A percentile compares a stretch with the other conserved stretches of the same genome.
phyloP scores from a whole-genome alignment of 176 grass and related monocot genomes.

The Canna indica region DNA sequence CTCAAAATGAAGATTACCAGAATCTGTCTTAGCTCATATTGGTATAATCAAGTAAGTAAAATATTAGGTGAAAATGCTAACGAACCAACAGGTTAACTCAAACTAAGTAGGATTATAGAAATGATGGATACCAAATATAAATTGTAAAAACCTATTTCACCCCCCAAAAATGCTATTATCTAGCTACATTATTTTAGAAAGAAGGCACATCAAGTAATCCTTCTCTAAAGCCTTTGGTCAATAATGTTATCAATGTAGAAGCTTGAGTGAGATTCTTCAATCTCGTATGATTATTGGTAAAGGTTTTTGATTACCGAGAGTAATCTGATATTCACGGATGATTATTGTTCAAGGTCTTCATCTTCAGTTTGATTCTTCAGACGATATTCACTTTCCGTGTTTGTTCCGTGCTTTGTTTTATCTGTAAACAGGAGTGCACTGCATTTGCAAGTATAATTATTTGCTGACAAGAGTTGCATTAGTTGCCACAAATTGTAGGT shows the following conservation, averaged over 20 bases:
- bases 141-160: neutral
- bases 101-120: no score
- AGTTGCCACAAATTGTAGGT: no score
- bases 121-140: no score
- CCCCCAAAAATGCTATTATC: neutral
- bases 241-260: neutral
- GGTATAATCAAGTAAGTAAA: neutral
- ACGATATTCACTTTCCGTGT: no score
- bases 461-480: no score
- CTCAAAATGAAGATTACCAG: neutral
- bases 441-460: no score
- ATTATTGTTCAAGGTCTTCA: neutral
- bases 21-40: neutral
- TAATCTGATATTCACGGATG: neutral
- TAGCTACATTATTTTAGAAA: neutral
- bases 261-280: neutral
- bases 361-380: no score
- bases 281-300: neutral
- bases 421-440: neutral
- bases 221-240: neutral
- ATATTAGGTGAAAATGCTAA: no score
- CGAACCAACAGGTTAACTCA: no score
- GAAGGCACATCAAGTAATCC: neutral
- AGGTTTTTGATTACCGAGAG: neutral
- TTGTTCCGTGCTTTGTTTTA: neutral